Conservation (phyloP, 1,284 basidiomycete species). For the Mrakiaceae sp. region DNA sequence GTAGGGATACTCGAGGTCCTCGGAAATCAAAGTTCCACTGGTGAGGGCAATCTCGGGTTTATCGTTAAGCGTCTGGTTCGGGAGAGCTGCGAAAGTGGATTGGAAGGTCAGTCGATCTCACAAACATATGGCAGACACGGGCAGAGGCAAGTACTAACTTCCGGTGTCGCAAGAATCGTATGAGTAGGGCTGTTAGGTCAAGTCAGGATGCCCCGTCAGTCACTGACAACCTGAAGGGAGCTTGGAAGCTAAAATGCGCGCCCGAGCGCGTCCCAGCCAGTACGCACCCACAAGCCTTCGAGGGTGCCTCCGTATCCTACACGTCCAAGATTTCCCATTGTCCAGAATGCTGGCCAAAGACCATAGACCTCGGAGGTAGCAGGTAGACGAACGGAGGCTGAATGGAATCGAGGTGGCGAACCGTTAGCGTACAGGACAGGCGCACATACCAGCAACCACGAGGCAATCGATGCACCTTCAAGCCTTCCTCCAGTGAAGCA, state of each 20-base stretch:
- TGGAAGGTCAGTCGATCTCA: slow-evolving; percentile 49
- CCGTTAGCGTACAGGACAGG: too few relatives aligned
- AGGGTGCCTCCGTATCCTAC: slow-evolving; percentile 38
- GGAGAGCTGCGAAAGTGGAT: neutral
- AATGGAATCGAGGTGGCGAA: slow-evolving; percentile 18
- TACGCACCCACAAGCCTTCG: slow-evolving; percentile 34
- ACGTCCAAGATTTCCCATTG: slow-evolving; percentile 22
- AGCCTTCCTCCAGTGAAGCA: slow-evolving; percentile 67
- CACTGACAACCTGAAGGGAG: too few relatives aligned
- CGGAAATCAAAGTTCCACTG: slow-evolving; percentile 34
- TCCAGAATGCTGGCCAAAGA: slow-evolving; percentile 58
- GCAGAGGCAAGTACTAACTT: slow-evolving; percentile 25
- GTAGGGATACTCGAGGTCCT: too few relatives aligned
- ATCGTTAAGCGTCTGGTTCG: slow-evolving; percentile 17
- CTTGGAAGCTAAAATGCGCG: too few relatives aligned
- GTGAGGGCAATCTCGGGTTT: slow-evolving; percentile 36
- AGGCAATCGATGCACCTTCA: slow-evolving; percentile 44
- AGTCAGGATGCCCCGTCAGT: too few relatives aligned
- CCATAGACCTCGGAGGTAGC: slow-evolving; percentile 49
- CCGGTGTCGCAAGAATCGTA: slow-evolving; percentile 42
- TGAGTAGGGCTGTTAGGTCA: slow-evolving; percentile 35
- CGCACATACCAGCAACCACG: neutral
- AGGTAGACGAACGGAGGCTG: slow-evolving; percentile 56
- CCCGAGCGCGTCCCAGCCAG: neutral
- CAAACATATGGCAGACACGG: slow-evolving; percentile 35